Base-by-base conservation (phyloP, 2,329 filamentous ascomycete genomes). In the Chaetomium strumarium region DNA sequence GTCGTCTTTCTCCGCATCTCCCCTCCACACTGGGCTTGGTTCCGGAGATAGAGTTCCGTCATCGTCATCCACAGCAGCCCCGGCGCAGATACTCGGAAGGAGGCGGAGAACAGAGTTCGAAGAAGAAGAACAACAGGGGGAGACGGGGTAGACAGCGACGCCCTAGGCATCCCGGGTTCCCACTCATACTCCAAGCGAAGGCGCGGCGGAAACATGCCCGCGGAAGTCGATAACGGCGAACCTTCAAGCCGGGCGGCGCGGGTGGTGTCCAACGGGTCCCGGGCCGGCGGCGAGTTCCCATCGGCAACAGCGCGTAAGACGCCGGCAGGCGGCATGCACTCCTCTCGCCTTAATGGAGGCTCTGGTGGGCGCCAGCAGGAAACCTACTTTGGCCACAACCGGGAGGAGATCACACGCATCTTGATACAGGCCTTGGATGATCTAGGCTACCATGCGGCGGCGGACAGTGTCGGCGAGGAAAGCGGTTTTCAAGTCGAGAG, bases 361-460 rank as follows among this genome's bases (percentile, higher is more conserved):
- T 46, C 55, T 9, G 58, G 49, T 42, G 47, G 42, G 16, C 44
- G n/a, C 14, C 34, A 14, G 19, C 51, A 51, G 11, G 53, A 61
- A 41, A 70, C 67, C 29, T 97, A 95, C 68, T 86, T 84, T 64
- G 91, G 90, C 16, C 92, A 97, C 66, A 83, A 93, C 66, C 83
- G 90, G 66, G 90, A 96, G 74, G 92, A 99, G 72, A 86, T 97
- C 41, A 95, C 92, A 5, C 79, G 93, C 49, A 86, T 97, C 58
- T 71, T 99, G 62, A 93, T 99, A 63, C 93, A 99, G 70, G 88
- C 90, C 34, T 72, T 99, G 58, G 81, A 84, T 20, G 92, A 96
- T 67, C 78, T 99, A 72, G 93, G 93, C 2, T 96, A 97, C 66
- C 76, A 83, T 54, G 75, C 76, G 12, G 88, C 92, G 12, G 92